A percentile compares a stretch with the other conserved stretches of the same genome.
These are phyloP conservation scores for Rutstroemia sp. DNA, from an alignment of 2,329 filamentous ascomycete genomes.

Conservation along the genomic window DNA sequence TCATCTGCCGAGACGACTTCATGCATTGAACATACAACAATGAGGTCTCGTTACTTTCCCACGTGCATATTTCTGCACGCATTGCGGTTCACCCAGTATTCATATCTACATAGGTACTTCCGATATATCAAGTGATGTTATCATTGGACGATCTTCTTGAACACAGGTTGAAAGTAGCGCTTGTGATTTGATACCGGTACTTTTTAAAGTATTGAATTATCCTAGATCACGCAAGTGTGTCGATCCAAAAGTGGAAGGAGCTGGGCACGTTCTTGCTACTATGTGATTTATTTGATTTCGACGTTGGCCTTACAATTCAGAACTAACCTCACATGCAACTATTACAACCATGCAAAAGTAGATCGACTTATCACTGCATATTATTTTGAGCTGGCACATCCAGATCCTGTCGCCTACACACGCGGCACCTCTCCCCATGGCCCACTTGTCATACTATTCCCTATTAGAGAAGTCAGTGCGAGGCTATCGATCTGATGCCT, in stretches of 20 bases:
- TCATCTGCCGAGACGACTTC: neutral
- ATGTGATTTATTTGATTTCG: neutral
- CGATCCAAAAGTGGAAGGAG: neutral
- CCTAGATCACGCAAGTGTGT: neutral
- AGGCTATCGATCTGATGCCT: neutral
- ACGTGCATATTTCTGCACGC: neutral
- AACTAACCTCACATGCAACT: neutral
- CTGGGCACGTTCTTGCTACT: neutral
- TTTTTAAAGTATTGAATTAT: neutral
- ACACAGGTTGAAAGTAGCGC: neutral
- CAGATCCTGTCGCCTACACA: neutral
- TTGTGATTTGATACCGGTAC: neutral
- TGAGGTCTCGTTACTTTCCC: slow-evolving; percentile 4
- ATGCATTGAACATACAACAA: neutral
- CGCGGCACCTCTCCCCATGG: neutral
- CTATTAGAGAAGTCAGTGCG: neutral
- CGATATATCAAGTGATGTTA: slow-evolving; percentile 3
- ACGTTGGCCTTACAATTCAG: neutral
- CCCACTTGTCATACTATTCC: neutral
- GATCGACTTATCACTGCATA: too few species aligned
- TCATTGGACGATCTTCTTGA: neutral
- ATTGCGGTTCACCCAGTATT: neutral
- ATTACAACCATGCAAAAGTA: neutral
- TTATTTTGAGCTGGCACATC: neutral
- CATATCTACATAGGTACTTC: neutral